Percentiles rank a stretch among this genome's conserved stretches.
Evolutionary conservation across 371 early-diverging fungal genomes (phyloP).

Genomic region (Mucor lusitanicus): DNA sequence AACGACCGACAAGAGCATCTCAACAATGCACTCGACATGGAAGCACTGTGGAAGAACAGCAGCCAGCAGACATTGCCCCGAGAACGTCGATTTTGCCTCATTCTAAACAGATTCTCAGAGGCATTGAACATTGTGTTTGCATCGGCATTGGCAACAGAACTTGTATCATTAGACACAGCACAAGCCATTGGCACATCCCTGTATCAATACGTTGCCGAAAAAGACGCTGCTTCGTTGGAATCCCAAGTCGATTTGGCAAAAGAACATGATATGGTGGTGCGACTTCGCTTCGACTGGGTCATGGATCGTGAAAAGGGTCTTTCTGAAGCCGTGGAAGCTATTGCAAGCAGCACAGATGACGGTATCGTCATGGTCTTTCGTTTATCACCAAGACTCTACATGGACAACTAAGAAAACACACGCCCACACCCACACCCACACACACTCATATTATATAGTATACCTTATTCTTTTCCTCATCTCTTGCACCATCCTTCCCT

Average conservation of each 20-base stretch:
- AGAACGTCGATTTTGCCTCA: conserved; percentile 37
- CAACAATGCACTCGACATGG: conserved; percentile 2
- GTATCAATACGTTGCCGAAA: conserved; percentile 27
- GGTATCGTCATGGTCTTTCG: conserved; percentile 26
- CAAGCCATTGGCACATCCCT: conserved; percentile 27
- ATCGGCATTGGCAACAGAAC: conserved; percentile 17
- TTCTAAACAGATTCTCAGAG: conserved; percentile 42
- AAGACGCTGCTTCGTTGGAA: conserved; percentile 21
- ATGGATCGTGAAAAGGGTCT: conserved; percentile 17
- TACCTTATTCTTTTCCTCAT: too few species aligned
- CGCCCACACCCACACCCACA: too few species aligned
- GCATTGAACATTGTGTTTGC: conserved; percentile 31
- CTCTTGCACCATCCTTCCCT: too few species aligned
- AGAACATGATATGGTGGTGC: conserved; percentile 28
- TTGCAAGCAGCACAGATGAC: conserved; percentile 50
- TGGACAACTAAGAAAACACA: neutral
- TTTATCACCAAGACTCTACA: conserved; percentile 7
- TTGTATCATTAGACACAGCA: conserved; percentile 26
- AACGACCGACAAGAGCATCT: conserved; percentile 25
- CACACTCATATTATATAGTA: too few species aligned
- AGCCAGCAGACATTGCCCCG: neutral
- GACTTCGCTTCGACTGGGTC: conserved; percentile 47
- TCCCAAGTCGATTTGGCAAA: conserved; percentile 33
- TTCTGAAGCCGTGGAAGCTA: conserved; percentile 32
- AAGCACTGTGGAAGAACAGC: conserved; percentile 1